Evolutionary conservation across 2,329 filamentous ascomycete genomes (phyloP), one percentile per base, ranked within the genome.

Genomic region (Knufia fluminis): DNA sequence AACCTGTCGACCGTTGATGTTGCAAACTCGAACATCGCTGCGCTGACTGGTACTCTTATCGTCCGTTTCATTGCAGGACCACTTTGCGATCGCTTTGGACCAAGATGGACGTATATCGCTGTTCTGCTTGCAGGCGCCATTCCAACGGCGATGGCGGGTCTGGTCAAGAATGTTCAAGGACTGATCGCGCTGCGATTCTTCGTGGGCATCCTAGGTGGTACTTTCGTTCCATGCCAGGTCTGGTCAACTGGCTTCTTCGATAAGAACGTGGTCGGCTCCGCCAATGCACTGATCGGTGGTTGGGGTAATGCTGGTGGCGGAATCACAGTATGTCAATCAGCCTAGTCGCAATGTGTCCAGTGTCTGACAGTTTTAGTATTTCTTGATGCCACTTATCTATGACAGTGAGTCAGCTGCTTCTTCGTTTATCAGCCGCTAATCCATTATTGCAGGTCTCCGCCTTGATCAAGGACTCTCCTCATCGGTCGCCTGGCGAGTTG

Each of bases 191-290:
- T 69, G 36, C 62, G 68, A 35, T 71, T 71, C 57, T 71, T 71
- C 49, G 59, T 71, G 22, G 68, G 68, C 12, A 69, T 71, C n/a
- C 60, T 71, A 0, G 68, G 68, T 20, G 68, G 65, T 9, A 68
- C 64, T 14, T 71, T 71, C 46, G 68, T 71, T 10, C 68, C 68
- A 6, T 94, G 88, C 65, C 88, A 94, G 64, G 90, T 94, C 6
- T 95, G 89, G 87, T 86, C 84, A 7, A 95, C 88, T 0, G 87
- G 83, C 0, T 95, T 94, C 73, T 95, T 88, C 64, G 89, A 96
- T 69, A 92, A 90, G 71, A 92, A 90, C 60, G 76, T 95, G 20
- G 85, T 95, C 17, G 90, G 90, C 43, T 89, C 86, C 4, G 86
- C 88, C 53, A 96, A 95, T 62, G 85, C 87, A 2, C 68, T 95